Percentiles rank a stretch among this genome's conserved stretches.
Conservation (phyloP, 2,329 filamentous ascomycete species). For the Dactylellina cionopaga region DNA sequence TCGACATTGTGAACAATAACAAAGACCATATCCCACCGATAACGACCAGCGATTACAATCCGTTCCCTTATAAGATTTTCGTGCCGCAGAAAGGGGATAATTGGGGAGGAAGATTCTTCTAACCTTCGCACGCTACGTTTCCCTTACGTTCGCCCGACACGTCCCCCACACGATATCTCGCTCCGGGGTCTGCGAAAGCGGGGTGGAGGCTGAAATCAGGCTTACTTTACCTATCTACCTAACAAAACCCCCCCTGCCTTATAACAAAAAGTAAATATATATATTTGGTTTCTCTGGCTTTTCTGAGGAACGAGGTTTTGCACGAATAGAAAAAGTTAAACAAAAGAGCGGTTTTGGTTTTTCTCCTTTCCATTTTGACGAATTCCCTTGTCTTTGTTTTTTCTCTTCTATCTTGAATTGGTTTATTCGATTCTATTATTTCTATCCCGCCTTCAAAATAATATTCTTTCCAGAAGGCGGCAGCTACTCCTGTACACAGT, state of each 20-base stretch:
- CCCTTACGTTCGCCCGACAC: neutral
- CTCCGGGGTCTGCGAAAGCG: no score
- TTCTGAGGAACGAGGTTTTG: slow-evolving; percentile 7
- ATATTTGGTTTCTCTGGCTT: neutral
- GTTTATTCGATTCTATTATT: neutral
- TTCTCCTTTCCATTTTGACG: neutral
- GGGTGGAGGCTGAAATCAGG: no score
- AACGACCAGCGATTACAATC: slow-evolving; percentile 88
- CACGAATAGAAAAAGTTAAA: slow-evolving; percentile 37
- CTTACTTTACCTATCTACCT: neutral
- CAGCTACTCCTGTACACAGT: no score
- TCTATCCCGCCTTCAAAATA: neutral
- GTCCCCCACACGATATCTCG: no score
- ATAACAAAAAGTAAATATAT: slow-evolving; percentile 17
- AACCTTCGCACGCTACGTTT: neutral
- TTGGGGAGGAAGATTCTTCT: slow-evolving; percentile 69
- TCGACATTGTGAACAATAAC: slow-evolving; percentile 84
- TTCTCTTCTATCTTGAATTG: slow-evolving; percentile 4
- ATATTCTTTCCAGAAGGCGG: no score
- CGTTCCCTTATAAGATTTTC: slow-evolving; percentile 92
- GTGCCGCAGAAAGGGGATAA: slow-evolving; percentile 83
- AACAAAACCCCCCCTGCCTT: neutral
- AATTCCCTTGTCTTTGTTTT: slow-evolving; percentile 1
- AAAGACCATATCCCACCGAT: slow-evolving; percentile 98
- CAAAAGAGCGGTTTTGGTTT: slow-evolving; percentile 21